A percentile compares a stretch with the other conserved stretches of the same genome.
Evolutionary conservation across 257 asterid species (phyloP).

Genomic region (Nicotiana paniculata): DNA sequence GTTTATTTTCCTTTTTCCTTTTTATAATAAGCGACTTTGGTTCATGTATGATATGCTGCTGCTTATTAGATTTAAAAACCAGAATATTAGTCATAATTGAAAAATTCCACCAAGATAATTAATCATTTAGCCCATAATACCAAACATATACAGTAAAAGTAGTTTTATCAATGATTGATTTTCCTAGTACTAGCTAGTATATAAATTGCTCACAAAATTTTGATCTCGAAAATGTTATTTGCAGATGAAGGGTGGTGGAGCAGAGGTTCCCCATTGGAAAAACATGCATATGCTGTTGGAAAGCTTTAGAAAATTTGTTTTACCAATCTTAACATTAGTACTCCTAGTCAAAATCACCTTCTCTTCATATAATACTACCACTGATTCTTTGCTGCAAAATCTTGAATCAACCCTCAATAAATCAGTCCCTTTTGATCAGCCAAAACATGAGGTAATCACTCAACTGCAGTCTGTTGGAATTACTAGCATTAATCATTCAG

Average conservation of each 20-base stretch:
- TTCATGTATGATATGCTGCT: not conserved
- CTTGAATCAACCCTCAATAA: not conserved
- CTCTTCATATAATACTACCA: not conserved
- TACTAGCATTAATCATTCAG: not conserved
- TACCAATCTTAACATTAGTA: conserved; percentile 11
- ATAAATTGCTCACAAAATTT: not conserved
- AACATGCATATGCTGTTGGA: not conserved
- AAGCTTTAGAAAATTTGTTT: not conserved
- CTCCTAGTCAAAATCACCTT: conserved; percentile 6
- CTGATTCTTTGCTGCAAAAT: not conserved
- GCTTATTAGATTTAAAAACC: not conserved
- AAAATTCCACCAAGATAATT: not conserved
- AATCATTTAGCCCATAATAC: not conserved
- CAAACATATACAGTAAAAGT: not conserved
- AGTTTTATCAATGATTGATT: not conserved
- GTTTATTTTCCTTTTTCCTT: not conserved
- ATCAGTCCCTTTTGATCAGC: not conserved
- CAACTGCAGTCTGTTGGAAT: not conserved
- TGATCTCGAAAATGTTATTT: not conserved
- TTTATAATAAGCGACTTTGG: not conserved
- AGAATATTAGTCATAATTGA: not conserved
- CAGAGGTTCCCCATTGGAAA: conserved; percentile 7
- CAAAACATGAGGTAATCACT: not conserved
- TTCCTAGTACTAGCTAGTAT: not conserved
- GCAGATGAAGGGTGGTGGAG: conserved; percentile 12